Evolutionary conservation across 2,329 filamentous ascomycete genomes (phyloP), one percentile per base, ranked within the genome.

Genomic region (Lasiodiplodia hormozganensis): DNA sequence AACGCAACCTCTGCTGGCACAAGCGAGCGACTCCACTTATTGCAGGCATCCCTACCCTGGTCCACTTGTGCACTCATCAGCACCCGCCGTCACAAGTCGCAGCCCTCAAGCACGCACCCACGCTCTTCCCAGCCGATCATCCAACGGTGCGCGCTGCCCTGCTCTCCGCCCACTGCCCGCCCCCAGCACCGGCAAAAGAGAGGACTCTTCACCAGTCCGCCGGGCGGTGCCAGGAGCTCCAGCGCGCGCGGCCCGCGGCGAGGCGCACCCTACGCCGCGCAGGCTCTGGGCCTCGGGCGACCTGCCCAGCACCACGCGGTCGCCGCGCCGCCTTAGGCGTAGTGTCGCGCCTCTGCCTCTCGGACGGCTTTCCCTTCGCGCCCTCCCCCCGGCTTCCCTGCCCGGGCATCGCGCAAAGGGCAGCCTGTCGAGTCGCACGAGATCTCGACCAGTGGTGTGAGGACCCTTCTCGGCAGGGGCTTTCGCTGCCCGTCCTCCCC

Each of bases 1-100:
- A 64, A 64, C 60, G 60, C 60, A 34, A 40, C 40, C 43, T 62
- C 58, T 62, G 58, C 58, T 62, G 60, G 43, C 60, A 64, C 60
- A 64, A 64, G 60, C 60, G 60, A 64, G 60, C 47, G 60, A 64
- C 60, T 64, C 60, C 60, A 64, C 60, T 64, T 64, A 64, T 64
- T 64, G 60, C 60, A 64, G 60, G 43, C 60, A 64, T 64, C 43
- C 60, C 43, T 23, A 52, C 60, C 60, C 60, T 38, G 60, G 60
- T 36, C 43, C 47, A 64, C 60, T 64, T 64, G 60, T 64, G 60
- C 60, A 64, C 60, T 64, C 43, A 47, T 47, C 60, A 64, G 60
- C 60, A 62, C 47, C 57, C 57, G 57, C 57, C 38, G 57, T 62
- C 57, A 64, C 60, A 64, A 64, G 60, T 64, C 47, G 47, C 43